Evolutionary conservation across 371 early-diverging fungal genomes (phyloP).

Genomic region (Lichtheimia ramosa): DNA sequence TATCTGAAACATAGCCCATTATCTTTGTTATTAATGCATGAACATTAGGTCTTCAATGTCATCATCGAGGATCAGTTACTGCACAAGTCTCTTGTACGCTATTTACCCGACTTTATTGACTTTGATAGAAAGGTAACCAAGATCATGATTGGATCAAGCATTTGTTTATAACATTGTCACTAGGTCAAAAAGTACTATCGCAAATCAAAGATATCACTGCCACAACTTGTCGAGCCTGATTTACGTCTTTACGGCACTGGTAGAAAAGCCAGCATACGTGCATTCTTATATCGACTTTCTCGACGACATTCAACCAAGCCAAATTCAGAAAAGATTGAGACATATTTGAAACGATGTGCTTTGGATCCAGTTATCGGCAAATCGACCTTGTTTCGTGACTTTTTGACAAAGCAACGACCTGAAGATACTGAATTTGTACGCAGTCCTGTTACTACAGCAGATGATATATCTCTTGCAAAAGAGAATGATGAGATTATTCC

Average conservation of each 20-base stretch:
- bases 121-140: conserved; percentile 57
- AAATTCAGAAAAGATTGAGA: conserved; percentile 46
- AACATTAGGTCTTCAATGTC: conserved; percentile 53
- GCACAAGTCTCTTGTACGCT: conserved; percentile 52
- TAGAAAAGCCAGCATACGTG: conserved; percentile 17
- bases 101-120: conserved; percentile 59
- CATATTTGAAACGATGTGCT: conserved; percentile 39
- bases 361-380: conserved; percentile 28
- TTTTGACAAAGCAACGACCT: conserved; percentile 44
- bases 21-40: conserved; percentile 14
- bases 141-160: neutral
- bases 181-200: conserved; percentile 35
- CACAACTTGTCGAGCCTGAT: conserved; percentile 15
- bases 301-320: conserved; percentile 23
- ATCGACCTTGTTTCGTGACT: conserved; percentile 47
- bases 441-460: neutral
- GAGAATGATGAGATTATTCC: neutral
- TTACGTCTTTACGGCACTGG: conserved; percentile 14
- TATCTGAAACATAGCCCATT: conserved; percentile 22
- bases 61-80: conserved; percentile 51
- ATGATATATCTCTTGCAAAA: too few species aligned
- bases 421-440: conserved; percentile 27
- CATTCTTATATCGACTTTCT: conserved; percentile 23
- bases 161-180: neutral
- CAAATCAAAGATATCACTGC: conserved; percentile 25